Conservation (phyloP, 1,139 yeast species). For the Yamadazyma diddensiae region DNA sequence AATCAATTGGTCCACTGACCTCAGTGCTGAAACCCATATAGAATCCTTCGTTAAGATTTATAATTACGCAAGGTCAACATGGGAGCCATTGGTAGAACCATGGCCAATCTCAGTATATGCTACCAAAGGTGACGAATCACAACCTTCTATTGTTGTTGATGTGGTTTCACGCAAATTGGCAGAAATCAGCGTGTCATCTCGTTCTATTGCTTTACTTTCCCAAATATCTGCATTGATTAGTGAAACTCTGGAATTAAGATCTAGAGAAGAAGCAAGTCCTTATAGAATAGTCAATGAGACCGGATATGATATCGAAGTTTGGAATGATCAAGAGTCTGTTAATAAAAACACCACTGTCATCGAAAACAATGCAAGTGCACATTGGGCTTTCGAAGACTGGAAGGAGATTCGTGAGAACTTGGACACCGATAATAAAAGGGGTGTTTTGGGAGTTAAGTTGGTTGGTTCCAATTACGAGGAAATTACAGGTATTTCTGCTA, state of each 20-base stretch:
- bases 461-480: conserved; percentile 53
- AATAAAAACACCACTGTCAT: conserved; percentile 24
- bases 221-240: conserved; percentile 60
- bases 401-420: conserved; percentile 76
- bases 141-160: conserved; percentile 52
- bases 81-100: conserved; percentile 94
- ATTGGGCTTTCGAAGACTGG: conserved; percentile 98
- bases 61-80: conserved; percentile 86
- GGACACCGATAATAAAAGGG: conserved; percentile 60
- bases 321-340: conserved; percentile 52
- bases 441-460: conserved; percentile 60
- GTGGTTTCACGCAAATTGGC: conserved; percentile 72
- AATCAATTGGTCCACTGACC: conserved; percentile 86
- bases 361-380: conserved; percentile 49
- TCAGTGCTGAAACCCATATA: conserved; percentile 67
- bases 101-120: conserved; percentile 82
- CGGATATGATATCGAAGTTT: conserved; percentile 72
- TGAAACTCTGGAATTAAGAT: conserved; percentile 51
- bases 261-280: conserved; percentile 82
- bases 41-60: conserved; percentile 76
- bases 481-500: conserved; percentile 58
- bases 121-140: conserved; percentile 44
- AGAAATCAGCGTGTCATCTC: conserved; percentile 77
- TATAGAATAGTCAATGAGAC: conserved; percentile 81
- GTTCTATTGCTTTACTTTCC: conserved; percentile 75